These are phyloP conservation scores for Yamadazyma endophytica DNA, from an alignment of 805 yeast species.

Conservation along the genomic window DNA sequence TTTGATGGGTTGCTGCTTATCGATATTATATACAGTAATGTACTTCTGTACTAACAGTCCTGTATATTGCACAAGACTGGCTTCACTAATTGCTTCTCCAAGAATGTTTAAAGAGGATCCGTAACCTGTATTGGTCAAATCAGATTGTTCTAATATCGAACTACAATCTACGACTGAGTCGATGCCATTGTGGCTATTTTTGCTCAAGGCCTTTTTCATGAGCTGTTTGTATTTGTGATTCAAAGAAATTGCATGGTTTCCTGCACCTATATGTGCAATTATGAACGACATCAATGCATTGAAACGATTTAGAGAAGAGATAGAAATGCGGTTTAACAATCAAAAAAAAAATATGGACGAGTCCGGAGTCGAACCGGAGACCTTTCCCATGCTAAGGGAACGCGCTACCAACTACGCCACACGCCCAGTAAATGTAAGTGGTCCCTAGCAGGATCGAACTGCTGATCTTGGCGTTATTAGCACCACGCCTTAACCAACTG, in stretches of 20 bases:
- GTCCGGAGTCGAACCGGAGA: no score
- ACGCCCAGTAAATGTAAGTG: conserved; percentile 26
- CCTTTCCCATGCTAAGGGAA: no score
- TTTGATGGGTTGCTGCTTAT: conserved; percentile 23
- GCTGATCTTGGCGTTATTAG: conserved; percentile 64
- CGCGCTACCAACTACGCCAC: no score
- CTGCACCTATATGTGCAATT: conserved; percentile 52
- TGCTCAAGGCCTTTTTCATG: conserved; percentile 20
- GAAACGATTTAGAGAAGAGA: conserved; percentile 1
- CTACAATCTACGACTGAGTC: conserved; percentile 12
- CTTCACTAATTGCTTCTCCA: conserved; percentile 45
- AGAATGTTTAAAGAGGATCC: conserved; percentile 41
- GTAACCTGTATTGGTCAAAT: conserved; percentile 46
- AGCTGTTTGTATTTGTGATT: conserved; percentile 21
- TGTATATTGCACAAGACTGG: conserved; percentile 25
- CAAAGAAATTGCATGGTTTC: conserved; percentile 30
- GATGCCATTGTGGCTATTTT: background rate
- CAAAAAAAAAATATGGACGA: no score
- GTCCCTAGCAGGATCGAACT: conserved; percentile 86
- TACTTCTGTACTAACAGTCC: conserved; percentile 5
- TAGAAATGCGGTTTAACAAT: conserved; percentile 1
- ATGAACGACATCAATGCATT: conserved; percentile 6
- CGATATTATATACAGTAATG: conserved; percentile 16
- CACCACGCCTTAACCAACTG: conserved; percentile 51
- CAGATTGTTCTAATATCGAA: conserved; percentile 29